Percentiles rank a stretch among this genome's conserved stretches.
Evolutionary conservation across 768 basidiomycete genomes (phyloP).

Genomic region (Lactifluus piperatus): DNA sequence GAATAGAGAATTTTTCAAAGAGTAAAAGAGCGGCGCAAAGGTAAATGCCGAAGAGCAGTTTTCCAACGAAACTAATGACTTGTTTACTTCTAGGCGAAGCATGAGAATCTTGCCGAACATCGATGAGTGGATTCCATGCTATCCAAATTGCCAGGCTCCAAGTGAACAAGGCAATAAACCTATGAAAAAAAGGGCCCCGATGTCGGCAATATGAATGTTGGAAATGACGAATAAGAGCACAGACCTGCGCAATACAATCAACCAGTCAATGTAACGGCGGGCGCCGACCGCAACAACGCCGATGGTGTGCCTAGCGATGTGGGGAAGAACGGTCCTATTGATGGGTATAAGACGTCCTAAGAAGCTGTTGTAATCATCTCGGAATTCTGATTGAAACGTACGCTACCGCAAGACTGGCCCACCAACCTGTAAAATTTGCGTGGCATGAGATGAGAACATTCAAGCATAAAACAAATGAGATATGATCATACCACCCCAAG

Average conservation of each 20-base stretch:
- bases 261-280: slow-evolving; percentile 74
- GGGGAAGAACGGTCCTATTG: slow-evolving; percentile 35
- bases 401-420: slow-evolving; percentile 61
- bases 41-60: slow-evolving; percentile 65
- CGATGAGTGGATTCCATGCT: slow-evolving; percentile 62
- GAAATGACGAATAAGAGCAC: slow-evolving; percentile 17
- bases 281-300: slow-evolving; percentile 66
- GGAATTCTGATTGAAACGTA: slow-evolving; percentile 28
- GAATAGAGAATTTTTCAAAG: slow-evolving; percentile 79
- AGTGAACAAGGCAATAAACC: slow-evolving; percentile 55
- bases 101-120: slow-evolving; percentile 29
- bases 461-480: not conserved
- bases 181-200: slow-evolving; percentile 15
- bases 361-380: not conserved
- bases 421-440: slow-evolving; percentile 48
- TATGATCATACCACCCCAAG: slow-evolving; percentile 54
- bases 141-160: slow-evolving; percentile 67
- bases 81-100: slow-evolving; percentile 26
- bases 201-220: slow-evolving; percentile 19
- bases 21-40: slow-evolving; percentile 62
- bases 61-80: slow-evolving; percentile 48
- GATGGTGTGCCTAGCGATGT: slow-evolving; percentile 50
- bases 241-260: slow-evolving; percentile 54
- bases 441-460: not conserved
- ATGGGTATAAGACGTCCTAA: not conserved